Evolutionary conservation across 768 basidiomycete species (phyloP), one percentile per base, ranked within the genome.

Genomic region (Phylloporus rhodoxanthus): DNA sequence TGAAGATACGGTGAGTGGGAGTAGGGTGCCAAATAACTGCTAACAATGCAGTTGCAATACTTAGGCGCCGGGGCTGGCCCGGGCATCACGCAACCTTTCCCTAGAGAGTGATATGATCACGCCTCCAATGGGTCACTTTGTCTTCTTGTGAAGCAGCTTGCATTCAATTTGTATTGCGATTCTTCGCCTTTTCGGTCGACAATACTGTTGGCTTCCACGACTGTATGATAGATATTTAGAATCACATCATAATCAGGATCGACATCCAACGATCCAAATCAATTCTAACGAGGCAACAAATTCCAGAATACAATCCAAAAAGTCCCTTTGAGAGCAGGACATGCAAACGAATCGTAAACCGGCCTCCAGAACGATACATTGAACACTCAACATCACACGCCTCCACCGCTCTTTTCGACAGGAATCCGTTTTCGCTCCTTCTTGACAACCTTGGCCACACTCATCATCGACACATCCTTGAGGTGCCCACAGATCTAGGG

Each of bases 401-500:
- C 67, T 0, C 66, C 63, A 28, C 67, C 66, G 21, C 63, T 58
- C 58, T 61, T 64, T 43, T 60, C 59, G 38, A 53, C 60, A 75
- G 85, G 59, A 77, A 80, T 69, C 79, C 83, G 55, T 34, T 58
- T 68, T 41, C 75, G 63, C 50, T 75, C 64, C 29, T 60, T 69
- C 49, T 70, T 69, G n/a, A 54, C 54, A 15, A 44, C 57, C 47
- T 60, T 67, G 51, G 62, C 64, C 43, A 52, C 60, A 30, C 69
- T 75, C 51, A 68, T 70, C 75, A 78, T 64, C 65, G 77, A 59
- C 41, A 84, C 77, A 55, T 86, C 86, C 65, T 82, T 87, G 52
- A 90, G 67, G 48, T 77, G 80, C 2, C 81, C 86, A 61, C 85
- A 89, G 32, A 89, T 77, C 87, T 89, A 28, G 20, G 17, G 9